Evolutionary conservation across 75 land plant species (phyloP), one percentile per base, ranked within the genome.

Genomic region (Isoetes taiwanensis): DNA sequence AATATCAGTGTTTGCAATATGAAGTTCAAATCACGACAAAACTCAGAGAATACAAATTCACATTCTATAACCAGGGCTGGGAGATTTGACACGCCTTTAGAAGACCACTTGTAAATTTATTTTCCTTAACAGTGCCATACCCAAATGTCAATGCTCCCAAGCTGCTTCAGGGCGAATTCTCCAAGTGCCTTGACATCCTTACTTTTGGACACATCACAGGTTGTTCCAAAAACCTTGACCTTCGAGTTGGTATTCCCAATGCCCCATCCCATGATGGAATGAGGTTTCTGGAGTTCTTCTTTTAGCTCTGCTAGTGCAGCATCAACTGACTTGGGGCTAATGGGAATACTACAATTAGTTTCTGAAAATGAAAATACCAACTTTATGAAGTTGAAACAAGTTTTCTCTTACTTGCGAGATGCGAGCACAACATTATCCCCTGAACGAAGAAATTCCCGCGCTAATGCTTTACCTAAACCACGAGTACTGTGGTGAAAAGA

Each of bases 381-480:
- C 56, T 31, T 10, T 16, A 62, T 6, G 30, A 14, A 48, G 32
- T 38, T 24, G 16, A 26, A 28, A 58, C 42, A 14, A 41, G 14
- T n/a, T 54, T 41, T 40, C 43, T 28, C 48, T 34, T 43, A 93
- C 98, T 90, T 88, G 65, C 98, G 95, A 56, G 98, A 93, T 57
- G 98, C 76, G 56, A 93, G 70, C 32, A 93, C 81, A 17, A 93
- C 96, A 24, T 77, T 69, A 59, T 93, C 96, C 26, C 98, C 98
- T 53, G 90, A 76, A 50, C 84, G 82, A 58, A 93, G 74, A 71
- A 93, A 93, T 57, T 93, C 98, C n/a, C 98, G 70, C 39, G 98
- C 98, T 64, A 93, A 78, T 33, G 98, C 98, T 70, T 93, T 93
- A 4, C 98, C 98, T 12, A 93, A 67, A 3, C 98, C 98, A 39